Evolutionary conservation across 2,329 filamentous ascomycete genomes (phyloP).

Genomic region (Myrmaecium sp.): DNA sequence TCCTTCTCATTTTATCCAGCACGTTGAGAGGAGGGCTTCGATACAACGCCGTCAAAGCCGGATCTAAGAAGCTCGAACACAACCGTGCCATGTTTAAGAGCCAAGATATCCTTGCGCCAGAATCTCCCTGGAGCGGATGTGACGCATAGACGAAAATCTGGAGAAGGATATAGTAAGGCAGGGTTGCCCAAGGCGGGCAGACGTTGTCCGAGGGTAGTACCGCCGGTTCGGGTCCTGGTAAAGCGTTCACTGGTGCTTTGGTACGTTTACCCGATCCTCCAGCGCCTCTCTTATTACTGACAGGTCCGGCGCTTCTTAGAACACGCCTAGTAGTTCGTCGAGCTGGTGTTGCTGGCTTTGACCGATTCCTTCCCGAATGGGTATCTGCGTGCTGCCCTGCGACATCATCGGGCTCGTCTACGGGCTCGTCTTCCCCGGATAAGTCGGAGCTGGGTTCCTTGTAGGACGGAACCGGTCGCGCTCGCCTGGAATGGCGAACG

Average conservation of each 20-base stretch:
- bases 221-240: too few relatives aligned
- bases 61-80: conserved; percentile 49
- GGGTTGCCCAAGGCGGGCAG: conserved; percentile 37
- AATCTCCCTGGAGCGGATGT: conserved; percentile 35
- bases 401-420: too few relatives aligned
- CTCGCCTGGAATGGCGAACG: too few relatives aligned
- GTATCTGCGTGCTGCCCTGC: too few relatives aligned
- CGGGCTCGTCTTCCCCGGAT: not conserved
- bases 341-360: too few relatives aligned
- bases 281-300: not conserved
- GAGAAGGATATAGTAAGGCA: conserved; percentile 53
- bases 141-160: conserved; percentile 55
- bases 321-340: too few relatives aligned
- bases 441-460: conserved; percentile 15
- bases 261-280: too few relatives aligned
- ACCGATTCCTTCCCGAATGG: too few relatives aligned
- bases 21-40: conserved; percentile 47
- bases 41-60: conserved; percentile 58
- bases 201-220: conserved; percentile 5
- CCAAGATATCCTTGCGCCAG: conserved; percentile 37
- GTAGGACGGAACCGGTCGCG: conserved; percentile 12
- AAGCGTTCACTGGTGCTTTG: too few relatives aligned
- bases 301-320: too few relatives aligned
- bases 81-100: conserved; percentile 45
- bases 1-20: conserved; percentile 25